These are phyloP conservation scores for Chlorella sp. DNA, from an alignment of 139 green algal species.

Conservation along the genomic window DNA sequence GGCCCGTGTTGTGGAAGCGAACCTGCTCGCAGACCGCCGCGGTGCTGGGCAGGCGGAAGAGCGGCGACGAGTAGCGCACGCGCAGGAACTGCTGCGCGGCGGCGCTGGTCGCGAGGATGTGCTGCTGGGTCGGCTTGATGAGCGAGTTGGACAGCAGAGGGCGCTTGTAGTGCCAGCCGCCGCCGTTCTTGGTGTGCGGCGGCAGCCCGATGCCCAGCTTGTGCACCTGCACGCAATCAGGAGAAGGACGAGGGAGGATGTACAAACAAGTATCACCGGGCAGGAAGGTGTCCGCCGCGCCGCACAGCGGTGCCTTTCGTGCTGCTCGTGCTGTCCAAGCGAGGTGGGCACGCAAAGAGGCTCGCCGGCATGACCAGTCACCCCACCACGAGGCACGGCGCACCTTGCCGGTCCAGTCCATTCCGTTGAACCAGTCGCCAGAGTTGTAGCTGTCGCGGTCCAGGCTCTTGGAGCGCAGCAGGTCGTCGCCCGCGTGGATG, in stretches of 20 bases:
- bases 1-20: constrained; percentile 56
- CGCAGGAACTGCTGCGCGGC: constrained; percentile 34
- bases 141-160: constrained; percentile 42
- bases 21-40: constrained; percentile 56
- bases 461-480: constrained; percentile 79
- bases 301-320: too few species aligned
- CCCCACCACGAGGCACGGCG: too few species aligned
- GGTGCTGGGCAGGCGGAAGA: constrained; percentile 64
- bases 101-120: constrained; percentile 16
- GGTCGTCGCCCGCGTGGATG: constrained; percentile 58
- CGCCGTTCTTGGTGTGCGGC: constrained; percentile 69
- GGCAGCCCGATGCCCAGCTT: constrained; percentile 14
- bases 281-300: too few species aligned
- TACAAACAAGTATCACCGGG: too few species aligned
- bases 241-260: too few species aligned
- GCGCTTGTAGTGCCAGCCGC: constrained; percentile 50
- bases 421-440: constrained; percentile 73
- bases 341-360: too few species aligned
- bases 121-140: constrained; percentile 23
- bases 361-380: too few species aligned
- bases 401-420: constrained; percentile 79
- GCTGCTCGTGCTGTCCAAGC: too few species aligned
- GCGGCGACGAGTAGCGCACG: constrained; percentile 60
- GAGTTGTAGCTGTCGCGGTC: constrained; percentile 85
- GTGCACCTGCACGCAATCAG: too few species aligned